Evolutionary conservation across 75 land plant genomes (phyloP).

Genomic region (Cupressus sempervirens): DNA sequence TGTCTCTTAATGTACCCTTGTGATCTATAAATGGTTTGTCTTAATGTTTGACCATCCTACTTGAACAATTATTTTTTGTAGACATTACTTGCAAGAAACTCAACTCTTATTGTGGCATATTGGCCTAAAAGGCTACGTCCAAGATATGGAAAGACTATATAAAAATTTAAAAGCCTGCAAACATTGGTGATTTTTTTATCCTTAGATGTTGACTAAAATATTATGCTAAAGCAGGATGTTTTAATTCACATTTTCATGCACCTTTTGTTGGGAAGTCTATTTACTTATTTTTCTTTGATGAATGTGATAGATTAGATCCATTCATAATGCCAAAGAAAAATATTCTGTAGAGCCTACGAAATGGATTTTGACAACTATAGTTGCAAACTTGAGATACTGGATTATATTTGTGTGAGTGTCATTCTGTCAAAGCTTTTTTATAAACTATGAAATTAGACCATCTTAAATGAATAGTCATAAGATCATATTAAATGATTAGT

Average conservation of each 20-base stretch:
- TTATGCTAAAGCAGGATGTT: background rate
- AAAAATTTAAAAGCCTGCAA: constrained; percentile 73
- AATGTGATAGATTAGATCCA: constrained; percentile 54
- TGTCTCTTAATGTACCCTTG: too few species aligned
- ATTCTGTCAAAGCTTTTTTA: background rate
- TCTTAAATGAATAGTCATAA: background rate
- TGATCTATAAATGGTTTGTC: background rate
- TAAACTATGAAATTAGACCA: background rate
- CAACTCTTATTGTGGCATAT: constrained; percentile 65
- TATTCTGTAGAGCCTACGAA: constrained; percentile 92
- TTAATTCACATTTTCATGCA: background rate
- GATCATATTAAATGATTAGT: background rate
- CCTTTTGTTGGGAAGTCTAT: background rate
- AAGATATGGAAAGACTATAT: constrained; percentile 39
- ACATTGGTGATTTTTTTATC: constrained; percentile 50
- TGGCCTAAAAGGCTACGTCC: constrained; percentile 84
- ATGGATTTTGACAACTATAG: constrained; percentile 80
- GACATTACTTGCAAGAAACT: constrained; percentile 62
- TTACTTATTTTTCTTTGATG: background rate
- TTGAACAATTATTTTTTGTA: constrained; percentile 18
- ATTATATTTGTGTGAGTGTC: constrained; percentile 60
- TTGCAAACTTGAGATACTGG: constrained; percentile 52
- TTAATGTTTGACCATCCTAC: background rate
- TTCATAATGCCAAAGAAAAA: constrained; percentile 87
- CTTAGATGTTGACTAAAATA: background rate